Evolutionary conservation across 805 yeast genomes (phyloP), one percentile per base, ranked within the genome.

Genomic region (Zygosaccharomyces lentus): DNA sequence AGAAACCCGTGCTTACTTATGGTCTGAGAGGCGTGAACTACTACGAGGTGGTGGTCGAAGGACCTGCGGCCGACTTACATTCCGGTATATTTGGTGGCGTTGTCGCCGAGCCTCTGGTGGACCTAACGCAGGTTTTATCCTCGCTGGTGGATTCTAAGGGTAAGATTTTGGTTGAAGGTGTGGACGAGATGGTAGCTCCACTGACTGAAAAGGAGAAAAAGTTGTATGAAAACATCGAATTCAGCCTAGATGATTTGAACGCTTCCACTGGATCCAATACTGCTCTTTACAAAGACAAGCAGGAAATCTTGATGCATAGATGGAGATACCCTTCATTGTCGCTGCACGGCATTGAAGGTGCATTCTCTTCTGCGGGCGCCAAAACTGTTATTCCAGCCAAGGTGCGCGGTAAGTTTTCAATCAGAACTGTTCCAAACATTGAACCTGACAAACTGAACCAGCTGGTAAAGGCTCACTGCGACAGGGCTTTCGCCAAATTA

Each of bases 241-340:
- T 84, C 64, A 80, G 83, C 40, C 77, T 90, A 44, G 81, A 77
- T 31, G 98, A 90, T 57, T 78, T 93, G 66, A 86, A 90, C 64
- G 81, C 78, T 16, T 96, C 97, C 40, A 75, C 91, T 15, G 97
- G 98, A 42, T 83, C 96, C 7, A 66, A 87, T 53, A 89, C 96
- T 37, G 80, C 89, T 30, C 74, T 90, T 49, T 83, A 82, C 71
- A 75, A 80, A 52, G 76, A 77, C 65, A 87, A 88, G 70, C 82
- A 88, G 71, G 84, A 82, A 49, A 89, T 95, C 49, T 77, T 93
- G 60, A 91, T 89, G 85, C 97, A 90, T 69, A 82, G 99, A 78
- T 93, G 99, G 99, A 84, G 99, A 76, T 89, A 76, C 71, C 99
- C 99, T 46, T 88, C 98, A 6, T 75, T 93, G 59, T 90, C 98